phyloP scores from a whole-genome alignment of 768 basidiomycete genomes.

The Suillus clintonianus region DNA sequence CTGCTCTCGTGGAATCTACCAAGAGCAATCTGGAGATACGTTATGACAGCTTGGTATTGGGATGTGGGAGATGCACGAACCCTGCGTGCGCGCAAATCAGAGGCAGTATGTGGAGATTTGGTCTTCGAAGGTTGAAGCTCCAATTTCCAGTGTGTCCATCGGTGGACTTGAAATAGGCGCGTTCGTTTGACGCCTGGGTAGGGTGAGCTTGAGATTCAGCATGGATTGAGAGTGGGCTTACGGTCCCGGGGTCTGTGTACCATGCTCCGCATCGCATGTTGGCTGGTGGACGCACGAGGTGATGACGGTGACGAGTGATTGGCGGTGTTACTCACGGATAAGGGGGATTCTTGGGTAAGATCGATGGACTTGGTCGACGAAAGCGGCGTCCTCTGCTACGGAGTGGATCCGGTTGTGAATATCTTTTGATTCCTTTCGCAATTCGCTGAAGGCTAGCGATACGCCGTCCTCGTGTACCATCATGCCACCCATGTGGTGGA shows the following conservation, averaged over 20 bases:
- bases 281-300: constrained; percentile 45
- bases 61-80: constrained; percentile 35
- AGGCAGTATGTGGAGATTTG: constrained; percentile 79
- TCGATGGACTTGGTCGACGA: constrained; percentile 58
- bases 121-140: constrained; percentile 80
- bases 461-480: constrained; percentile 8
- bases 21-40: constrained; percentile 60
- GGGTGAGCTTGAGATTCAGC: constrained; percentile 3
- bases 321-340: constrained; percentile 47
- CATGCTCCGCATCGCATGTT: constrained; percentile 94
- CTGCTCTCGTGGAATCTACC: constrained; percentile 90
- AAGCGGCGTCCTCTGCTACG: constrained; percentile 73
- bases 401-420: constrained; percentile 89
- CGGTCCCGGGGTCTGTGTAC: constrained; percentile 79
- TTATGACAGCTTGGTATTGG: constrained; percentile 5
- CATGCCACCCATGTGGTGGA: no score
- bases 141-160: constrained; percentile 87
- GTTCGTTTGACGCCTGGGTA: constrained; percentile 14
- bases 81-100: constrained; percentile 56
- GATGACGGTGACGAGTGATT: background rate
- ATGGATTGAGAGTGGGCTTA: constrained; percentile 27
- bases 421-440: constrained; percentile 72
- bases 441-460: constrained; percentile 41
- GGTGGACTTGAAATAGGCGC: constrained; percentile 89
- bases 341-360: constrained; percentile 54